Evolutionary conservation across 2,329 filamentous ascomycete species (phyloP), one percentile per base, ranked within the genome.

Genomic region (Xylariaceae sp.): DNA sequence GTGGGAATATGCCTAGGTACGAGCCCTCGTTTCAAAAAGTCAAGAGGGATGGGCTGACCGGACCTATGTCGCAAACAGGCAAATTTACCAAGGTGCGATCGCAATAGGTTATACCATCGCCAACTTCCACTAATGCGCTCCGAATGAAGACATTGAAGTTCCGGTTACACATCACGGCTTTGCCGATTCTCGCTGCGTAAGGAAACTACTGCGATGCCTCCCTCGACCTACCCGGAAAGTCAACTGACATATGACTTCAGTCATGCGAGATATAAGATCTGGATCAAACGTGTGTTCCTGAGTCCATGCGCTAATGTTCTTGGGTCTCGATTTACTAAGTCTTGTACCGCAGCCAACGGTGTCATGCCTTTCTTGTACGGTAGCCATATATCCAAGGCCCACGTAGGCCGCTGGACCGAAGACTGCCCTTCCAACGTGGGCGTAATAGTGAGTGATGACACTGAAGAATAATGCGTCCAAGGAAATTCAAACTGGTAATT

Each of bases 291-390:
- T 56, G 60, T 34, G 58, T 8, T 7, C 12, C 9, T 29, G 37
- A 9, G 4, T 12, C 31, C 9, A 8, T 6, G 8, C 11, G 3
- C 1, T 11, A 3, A 1, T 43, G 31, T 9, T 40, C 26, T 0
- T 7, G 32, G 48, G 29, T n/a, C 35, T 11, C 30, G 27, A 19
- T n/a, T 9, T 49, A 26, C 55, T 61, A 40, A 61, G 5, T 11
- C 3, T n/a, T 39, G 40, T n/a, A 29, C 45, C 9, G 5, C 39
- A 62, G 60, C 60, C 47, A 97, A 97, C 73, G 94, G 94, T 63
- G 91, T 95, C 68, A 96, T 96, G 91, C 92, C 94, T 1, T 97
- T 95, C 71, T 75, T 99, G 46, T 99, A 97, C 73, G 94, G 94
- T 51, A 89, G 89, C 54, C 91, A 97, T 72, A 58, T 70, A 50